Percentiles rank a stretch among this genome's conserved stretches.
These are phyloP conservation scores for Bacidia gigantensis DNA, from an alignment of 495 filamentous ascomycete species.

Conservation along the genomic window DNA sequence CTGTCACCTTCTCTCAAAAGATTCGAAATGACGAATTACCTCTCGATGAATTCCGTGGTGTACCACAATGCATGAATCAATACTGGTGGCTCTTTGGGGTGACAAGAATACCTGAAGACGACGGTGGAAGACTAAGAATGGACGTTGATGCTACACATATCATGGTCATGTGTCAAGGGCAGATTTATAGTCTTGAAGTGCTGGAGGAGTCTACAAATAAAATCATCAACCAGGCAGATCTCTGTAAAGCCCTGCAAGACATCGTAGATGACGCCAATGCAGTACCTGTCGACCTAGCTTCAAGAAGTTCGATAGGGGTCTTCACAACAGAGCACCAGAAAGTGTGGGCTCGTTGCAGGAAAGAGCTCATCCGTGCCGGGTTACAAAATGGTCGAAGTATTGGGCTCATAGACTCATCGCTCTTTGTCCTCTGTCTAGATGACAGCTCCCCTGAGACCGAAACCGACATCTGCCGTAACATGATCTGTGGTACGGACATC, in stretches of 20 bases:
- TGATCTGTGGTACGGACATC: slow-evolving; percentile 5
- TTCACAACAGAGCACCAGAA: slow-evolving; percentile 7
- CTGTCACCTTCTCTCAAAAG: slow-evolving; percentile 5
- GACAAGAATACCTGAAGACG: slow-evolving; percentile 1
- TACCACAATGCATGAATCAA: slow-evolving; percentile 8
- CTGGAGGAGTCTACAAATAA: neutral
- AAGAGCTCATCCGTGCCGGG: neutral
- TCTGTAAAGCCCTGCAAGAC: neutral
- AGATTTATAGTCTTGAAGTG: slow-evolving; percentile 1
- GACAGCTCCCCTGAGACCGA: neutral
- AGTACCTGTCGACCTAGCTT: neutral
- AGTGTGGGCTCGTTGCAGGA: slow-evolving; percentile 3
- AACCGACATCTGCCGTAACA: slow-evolving; percentile 3
- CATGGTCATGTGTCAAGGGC: slow-evolving; percentile 7
- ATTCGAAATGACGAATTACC: slow-evolving; percentile 5
- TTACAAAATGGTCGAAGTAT: slow-evolving; percentile 3
- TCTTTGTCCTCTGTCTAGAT: slow-evolving; percentile 7
- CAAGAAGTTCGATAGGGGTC: neutral
- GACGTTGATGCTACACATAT: slow-evolving; percentile 7
- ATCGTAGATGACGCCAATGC: neutral
- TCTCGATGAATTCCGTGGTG: neutral
- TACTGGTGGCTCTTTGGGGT: slow-evolving; percentile 10
- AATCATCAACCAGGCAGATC: neutral
- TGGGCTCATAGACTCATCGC: slow-evolving; percentile 6
- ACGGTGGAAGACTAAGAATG: slow-evolving; percentile 4